Evolutionary conservation across 73 alveolate genomes (phyloP).

Genomic region (Paramecium sexaurelia): DNA sequence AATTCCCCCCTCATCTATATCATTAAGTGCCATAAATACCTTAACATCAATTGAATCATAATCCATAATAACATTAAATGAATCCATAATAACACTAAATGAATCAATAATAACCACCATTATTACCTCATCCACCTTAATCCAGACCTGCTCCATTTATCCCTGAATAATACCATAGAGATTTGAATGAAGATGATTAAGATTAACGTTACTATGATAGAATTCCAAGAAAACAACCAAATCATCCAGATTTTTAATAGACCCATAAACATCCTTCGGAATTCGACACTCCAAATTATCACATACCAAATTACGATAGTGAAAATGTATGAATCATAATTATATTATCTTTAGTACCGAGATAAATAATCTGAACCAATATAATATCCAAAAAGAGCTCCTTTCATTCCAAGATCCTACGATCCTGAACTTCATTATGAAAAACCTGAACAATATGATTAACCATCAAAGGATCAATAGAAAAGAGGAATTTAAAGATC

Average conservation of each 20-base stretch:
- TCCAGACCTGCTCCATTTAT: not conserved
- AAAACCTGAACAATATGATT: not conserved
- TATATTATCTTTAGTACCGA: not conserved
- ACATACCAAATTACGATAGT: not conserved
- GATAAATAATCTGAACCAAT: not conserved
- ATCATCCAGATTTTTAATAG: not conserved
- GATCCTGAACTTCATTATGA: not conserved
- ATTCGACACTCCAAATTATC: not conserved
- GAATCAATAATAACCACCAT: not conserved
- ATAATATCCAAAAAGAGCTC: constrained; percentile 26
- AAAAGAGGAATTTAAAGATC: not conserved
- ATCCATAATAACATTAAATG: not conserved
- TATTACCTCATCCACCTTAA: not conserved
- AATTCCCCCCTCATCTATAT: not conserved
- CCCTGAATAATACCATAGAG: constrained; percentile 17
- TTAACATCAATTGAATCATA: not conserved
- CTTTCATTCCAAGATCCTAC: not conserved
- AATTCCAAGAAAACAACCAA: not conserved
- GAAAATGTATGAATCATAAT: not conserved
- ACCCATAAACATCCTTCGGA: not conserved
- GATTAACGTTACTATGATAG: not conserved
- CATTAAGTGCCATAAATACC: not conserved
- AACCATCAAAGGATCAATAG: not conserved
- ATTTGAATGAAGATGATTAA: not conserved
- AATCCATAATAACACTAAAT: not conserved